phyloP scores from a whole-genome alignment of 148 eudicot species.

The Gaultheria prostrata region DNA sequence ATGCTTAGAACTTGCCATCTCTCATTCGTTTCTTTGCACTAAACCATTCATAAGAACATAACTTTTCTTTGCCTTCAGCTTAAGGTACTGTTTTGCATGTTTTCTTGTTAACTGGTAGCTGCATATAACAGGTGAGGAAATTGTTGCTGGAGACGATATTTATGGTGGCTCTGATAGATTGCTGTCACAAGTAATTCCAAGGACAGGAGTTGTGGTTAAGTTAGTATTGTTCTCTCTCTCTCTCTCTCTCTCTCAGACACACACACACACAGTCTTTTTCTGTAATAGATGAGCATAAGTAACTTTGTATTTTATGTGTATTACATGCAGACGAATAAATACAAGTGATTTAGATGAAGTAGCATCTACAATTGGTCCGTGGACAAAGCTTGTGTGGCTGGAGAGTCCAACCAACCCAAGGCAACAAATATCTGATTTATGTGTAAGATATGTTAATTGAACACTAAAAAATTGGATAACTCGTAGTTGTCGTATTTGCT shows the following conservation, averaged over 20 bases:
- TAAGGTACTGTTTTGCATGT: background rate
- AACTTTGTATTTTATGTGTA: background rate
- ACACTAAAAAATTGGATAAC: background rate
- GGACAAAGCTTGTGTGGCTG: conserved; percentile 97
- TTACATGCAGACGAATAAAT: conserved; percentile 61
- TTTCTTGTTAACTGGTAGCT: background rate
- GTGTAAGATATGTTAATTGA: conserved; percentile 43
- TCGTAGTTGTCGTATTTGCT: background rate
- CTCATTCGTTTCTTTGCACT: background rate
- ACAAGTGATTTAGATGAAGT: conserved; percentile 76
- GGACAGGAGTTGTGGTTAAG: conserved; percentile 81
- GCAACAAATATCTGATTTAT: conserved; percentile 89
- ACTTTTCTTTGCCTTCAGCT: background rate
- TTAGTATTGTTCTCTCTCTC: conserved; percentile 35
- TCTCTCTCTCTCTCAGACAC: background rate
- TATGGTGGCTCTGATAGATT: conserved; percentile 99
- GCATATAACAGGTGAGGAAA: conserved; percentile 67
- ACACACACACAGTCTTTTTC: background rate
- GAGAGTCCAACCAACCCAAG: conserved; percentile 99
- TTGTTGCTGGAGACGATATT: conserved; percentile 94
- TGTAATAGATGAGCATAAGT: background rate
- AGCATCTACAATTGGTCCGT: conserved; percentile 77
- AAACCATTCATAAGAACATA: background rate
- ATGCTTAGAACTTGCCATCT: background rate
- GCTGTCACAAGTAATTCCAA: conserved; percentile 75